Base-by-base conservation (phyloP, 805 yeast genomes). In the Nematodospora valgi region DNA sequence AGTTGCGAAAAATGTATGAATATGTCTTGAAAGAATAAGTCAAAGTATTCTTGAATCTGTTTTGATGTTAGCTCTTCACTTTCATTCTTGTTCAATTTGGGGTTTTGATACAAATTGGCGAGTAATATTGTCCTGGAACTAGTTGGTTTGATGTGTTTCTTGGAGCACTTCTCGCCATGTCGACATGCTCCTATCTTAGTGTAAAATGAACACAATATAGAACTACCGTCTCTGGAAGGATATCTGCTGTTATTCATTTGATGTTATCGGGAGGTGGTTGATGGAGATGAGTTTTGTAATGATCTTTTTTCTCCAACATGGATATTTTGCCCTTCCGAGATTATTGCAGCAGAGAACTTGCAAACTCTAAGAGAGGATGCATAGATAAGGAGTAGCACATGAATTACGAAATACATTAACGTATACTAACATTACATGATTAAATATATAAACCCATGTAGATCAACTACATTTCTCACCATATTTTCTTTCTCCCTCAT, bases 121-220 rank as follows among this genome's bases (percentile, higher is more conserved):
- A 83, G 67, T 31, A 84, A 62, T 1, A 88, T 68, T 0, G 91
- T 82, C 36, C 69, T 65, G 1, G 95, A 82, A 26, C 65, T 57
- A 6, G 65, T 56, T 2, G 96, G 96, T 46, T 73, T 73, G 14
- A 73, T 66, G 56, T 88, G 89, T 38, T 71, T 72, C 48, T 91
- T 68, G 6, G 87, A 79, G 50, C 98, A 89, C 48, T 81, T 82
- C 39, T 81, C 88, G 0, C 96, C 96, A 56, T 89, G 96, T 40
- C 96, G 70, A 51, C 98, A 89, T 0, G 96, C 94, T 0, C 98
- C 98, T 20, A 87, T 85, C 54, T 82, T 86, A 43, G 72, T 68
- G 52, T 80, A 87, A 53, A 88, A 88, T 24, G 76, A 64, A 45
- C 82, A 75, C n/a, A 35, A 20, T 14, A 38, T 26, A 5, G 23